Evolutionary conservation across 768 basidiomycete species (phyloP), one percentile per base, ranked within the genome.

Genomic region (Amanita polypyramis): DNA sequence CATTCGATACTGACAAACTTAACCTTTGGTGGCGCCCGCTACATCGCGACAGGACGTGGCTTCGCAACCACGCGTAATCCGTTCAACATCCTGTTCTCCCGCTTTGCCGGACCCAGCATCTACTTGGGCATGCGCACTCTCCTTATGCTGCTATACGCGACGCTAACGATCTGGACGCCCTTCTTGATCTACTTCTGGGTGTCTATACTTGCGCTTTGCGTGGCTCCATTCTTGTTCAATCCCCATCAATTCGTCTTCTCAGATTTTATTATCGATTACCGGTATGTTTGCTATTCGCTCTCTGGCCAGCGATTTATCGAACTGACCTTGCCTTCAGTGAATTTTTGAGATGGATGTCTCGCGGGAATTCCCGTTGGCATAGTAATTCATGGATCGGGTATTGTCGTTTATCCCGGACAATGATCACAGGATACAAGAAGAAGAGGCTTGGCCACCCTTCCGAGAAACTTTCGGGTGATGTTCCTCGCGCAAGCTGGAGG

Each of bases 361-460:
- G 96, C 44, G 96, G 96, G 46, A 99, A 99, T 70, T 97, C 96
- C 33, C 77, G 93, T 27, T 91, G 92, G 17, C 96, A 99, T 65
- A 87, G 79, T 58, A 99, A 97, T 64, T 96, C 95, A 4, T 99
- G 96, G 96, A 95, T 98, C 55, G 95, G 96, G 0, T 99, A 98
- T 65, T 99, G 96, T 63, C 89, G 96, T 45, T 72, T 99, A 39
- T 92, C 92, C n/a, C 76, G 96, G 44, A 99, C 96, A 14, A 86
- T 91, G 79, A 95, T 99, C 61, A 99, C 96, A 14, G 96, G 96
- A n/a, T 99, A 93, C 80, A 98, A 98, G 78, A 90, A 88, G 73
- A 97, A 98, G 76, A 80, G 81, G 55, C 80, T 99, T 5, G 96
- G 96, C 17, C 86, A 92, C 60, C 96, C 96, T 1, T 97, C 94